Percentiles rank a stretch among this genome's conserved stretches.
Conservation (phyloP, 805 yeast genomes). For the Pichia cephalocereana region DNA sequence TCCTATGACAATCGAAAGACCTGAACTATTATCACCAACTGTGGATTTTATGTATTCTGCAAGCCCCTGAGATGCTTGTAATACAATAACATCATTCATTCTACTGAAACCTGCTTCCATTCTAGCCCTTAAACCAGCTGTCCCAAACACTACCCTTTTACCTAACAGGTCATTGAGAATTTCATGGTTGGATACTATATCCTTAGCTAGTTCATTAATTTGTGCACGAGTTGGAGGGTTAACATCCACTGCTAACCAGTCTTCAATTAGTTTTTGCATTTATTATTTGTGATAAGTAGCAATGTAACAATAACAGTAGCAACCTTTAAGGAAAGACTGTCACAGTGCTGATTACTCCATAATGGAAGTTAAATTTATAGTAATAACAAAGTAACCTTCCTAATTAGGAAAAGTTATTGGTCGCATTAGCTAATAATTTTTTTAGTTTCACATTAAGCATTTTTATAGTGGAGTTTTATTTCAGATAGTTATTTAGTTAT, state of each 20-base stretch:
- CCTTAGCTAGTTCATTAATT: slow-evolving; percentile 35
- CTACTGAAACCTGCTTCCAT: slow-evolving; percentile 90
- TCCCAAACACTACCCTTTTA: slow-evolving; percentile 73
- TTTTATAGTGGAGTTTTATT: too few relatives aligned
- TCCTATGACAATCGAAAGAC: slow-evolving; percentile 57
- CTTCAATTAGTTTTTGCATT: slow-evolving; percentile 19
- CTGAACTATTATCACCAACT: slow-evolving; percentile 24
- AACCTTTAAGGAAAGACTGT: too few relatives aligned
- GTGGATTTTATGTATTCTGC: slow-evolving; percentile 38
- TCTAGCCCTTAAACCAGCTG: slow-evolving; percentile 81
- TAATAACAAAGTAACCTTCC: too few relatives aligned
- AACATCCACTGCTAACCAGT: slow-evolving; percentile 33
- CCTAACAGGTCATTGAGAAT: slow-evolving; percentile 45
- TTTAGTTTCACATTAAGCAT: neutral
- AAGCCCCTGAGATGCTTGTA: slow-evolving; percentile 85
- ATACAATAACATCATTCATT: slow-evolving; percentile 81
- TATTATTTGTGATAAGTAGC: neutral
- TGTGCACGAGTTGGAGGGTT: slow-evolving; percentile 41
- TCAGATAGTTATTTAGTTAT: too few relatives aligned
- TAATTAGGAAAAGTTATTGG: too few relatives aligned
- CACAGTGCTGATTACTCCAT: too few relatives aligned
- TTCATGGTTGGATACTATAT: slow-evolving; percentile 23
- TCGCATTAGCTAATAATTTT: neutral
- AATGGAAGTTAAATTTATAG: too few relatives aligned
- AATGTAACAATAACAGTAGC: too few relatives aligned